Evolutionary conservation across 1,284 basidiomycete species (phyloP).

Genomic region (Peniophora sp.): DNA sequence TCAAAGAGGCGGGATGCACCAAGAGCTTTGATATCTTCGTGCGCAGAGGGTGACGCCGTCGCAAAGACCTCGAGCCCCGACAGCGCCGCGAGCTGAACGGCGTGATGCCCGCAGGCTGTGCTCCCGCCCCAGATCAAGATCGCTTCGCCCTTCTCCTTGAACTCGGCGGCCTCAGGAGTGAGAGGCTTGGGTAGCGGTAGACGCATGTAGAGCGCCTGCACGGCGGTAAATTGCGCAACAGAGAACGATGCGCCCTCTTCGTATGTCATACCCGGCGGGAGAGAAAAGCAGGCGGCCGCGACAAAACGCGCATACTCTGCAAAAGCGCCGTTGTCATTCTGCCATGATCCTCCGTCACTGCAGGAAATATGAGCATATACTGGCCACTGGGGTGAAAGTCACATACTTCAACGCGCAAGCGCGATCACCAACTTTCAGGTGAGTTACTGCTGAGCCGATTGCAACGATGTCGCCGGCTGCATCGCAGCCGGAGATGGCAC

Average conservation of each 20-base stretch:
- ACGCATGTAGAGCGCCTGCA: slow-evolving; percentile 8
- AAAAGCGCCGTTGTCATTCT: slow-evolving; percentile 4
- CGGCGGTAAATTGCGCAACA: neutral
- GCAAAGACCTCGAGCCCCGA: slow-evolving; percentile 28
- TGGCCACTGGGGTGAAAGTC: neutral
- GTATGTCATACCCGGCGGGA: slow-evolving; percentile 6
- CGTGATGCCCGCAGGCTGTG: slow-evolving; percentile 31
- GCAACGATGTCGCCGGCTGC: slow-evolving; percentile 31
- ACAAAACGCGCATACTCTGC: slow-evolving; percentile 6
- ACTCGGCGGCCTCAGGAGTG: slow-evolving; percentile 1
- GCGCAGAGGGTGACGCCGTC: slow-evolving; percentile 30
- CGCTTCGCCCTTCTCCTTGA: neutral
- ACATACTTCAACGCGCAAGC: slow-evolving; percentile 28
- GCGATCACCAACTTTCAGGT: slow-evolving; percentile 27
- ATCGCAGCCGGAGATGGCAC: slow-evolving; percentile 29
- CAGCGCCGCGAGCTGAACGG: slow-evolving; percentile 32
- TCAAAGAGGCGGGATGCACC: slow-evolving; percentile 33
- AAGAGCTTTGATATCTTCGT: slow-evolving; percentile 26
- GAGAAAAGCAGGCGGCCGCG: neutral
- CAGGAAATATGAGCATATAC: neutral
- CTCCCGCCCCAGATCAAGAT: slow-evolving; percentile 34
- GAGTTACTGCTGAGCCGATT: slow-evolving; percentile 18
- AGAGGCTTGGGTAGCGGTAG: slow-evolving; percentile 7
- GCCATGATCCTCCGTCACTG: slow-evolving; percentile 21
- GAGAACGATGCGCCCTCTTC: slow-evolving; percentile 3